Percentiles rank a stretch among this genome's conserved stretches.
phyloP scores from a whole-genome alignment of 176 grass and related monocot species.

The Carex myosuroides region DNA sequence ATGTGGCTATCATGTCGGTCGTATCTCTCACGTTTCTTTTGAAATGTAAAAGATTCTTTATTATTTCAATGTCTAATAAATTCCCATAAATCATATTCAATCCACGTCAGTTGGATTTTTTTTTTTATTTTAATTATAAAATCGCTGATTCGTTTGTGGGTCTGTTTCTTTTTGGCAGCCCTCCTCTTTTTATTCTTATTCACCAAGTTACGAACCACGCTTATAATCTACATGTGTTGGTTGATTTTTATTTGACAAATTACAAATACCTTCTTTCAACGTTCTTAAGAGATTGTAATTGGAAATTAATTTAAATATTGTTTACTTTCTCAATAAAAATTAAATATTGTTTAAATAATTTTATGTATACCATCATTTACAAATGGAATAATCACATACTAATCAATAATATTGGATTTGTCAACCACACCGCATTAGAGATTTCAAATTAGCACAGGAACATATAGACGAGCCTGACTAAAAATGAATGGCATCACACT shows the following conservation, averaged over 20 bases:
- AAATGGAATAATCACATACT: too few relatives aligned
- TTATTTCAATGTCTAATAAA: not conserved
- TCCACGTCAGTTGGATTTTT: not conserved
- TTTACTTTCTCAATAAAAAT: not conserved
- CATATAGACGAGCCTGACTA: too few relatives aligned
- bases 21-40: slow-evolving; percentile 5
- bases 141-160: not conserved
- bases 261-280: not conserved
- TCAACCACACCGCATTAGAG: too few relatives aligned
- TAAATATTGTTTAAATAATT: not conserved
- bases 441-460: too few relatives aligned
- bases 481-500: too few relatives aligned
- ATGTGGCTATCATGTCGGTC: not conserved
- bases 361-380: not conserved
- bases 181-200: not conserved
- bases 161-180: not conserved
- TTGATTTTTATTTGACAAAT: not conserved
- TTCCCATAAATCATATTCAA: not conserved
- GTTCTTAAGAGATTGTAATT: not conserved
- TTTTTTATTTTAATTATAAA: not conserved
- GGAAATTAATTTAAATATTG: not conserved
- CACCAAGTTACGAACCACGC: not conserved
- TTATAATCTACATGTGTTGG: not conserved
- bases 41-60: not conserved
- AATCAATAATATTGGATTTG: too few relatives aligned